A percentile compares a stretch with the other conserved stretches of the same genome.
phyloP scores from a whole-genome alignment of 495 filamentous ascomycete genomes.

The Jackrogersella minutella region DNA sequence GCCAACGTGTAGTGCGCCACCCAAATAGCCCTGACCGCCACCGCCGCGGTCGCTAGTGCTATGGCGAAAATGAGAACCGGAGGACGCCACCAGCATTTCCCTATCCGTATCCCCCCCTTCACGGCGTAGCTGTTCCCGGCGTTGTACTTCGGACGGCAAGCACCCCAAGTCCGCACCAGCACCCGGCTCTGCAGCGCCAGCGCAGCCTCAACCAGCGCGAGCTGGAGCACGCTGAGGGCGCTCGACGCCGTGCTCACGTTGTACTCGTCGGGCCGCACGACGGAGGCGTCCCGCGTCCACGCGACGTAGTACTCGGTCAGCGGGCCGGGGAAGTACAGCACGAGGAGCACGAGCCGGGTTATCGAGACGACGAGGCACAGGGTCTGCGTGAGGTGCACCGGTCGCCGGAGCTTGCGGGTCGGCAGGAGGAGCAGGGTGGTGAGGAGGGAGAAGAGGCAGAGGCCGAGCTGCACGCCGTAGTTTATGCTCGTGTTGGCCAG shows the following conservation, averaged over 20 bases:
- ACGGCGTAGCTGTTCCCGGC: too few relatives aligned
- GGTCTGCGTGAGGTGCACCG: conserved; percentile 20
- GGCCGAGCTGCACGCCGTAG: conserved; percentile 35
- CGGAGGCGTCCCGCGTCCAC: conserved; percentile 28
- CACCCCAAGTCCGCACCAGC: conserved; percentile 25
- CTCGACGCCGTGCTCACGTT: conserved; percentile 1
- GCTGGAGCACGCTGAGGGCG: conserved; percentile 19
- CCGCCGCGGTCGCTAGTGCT: conserved; percentile 3
- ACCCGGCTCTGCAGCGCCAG: conserved; percentile 26
- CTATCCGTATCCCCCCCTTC: too few relatives aligned
- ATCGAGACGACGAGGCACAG: conserved; percentile 1
- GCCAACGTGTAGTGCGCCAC: conserved; percentile 16
- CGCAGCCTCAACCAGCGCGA: conserved; percentile 23
- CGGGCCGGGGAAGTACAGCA: conserved; percentile 36
- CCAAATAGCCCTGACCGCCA: conserved; percentile 17
- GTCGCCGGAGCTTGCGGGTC: conserved; percentile 12
- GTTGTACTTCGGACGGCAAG: background rate
- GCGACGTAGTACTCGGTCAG: conserved; percentile 36
- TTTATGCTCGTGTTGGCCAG: conserved; percentile 34
- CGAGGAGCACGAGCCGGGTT: conserved; percentile 16
- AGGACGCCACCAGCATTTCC: conserved; percentile 12
- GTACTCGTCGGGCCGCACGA: conserved; percentile 14
- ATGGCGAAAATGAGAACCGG: conserved; percentile 17
- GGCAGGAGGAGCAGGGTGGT: conserved; percentile 26
- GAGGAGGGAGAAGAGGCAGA: conserved; percentile 18